phyloP scores from a whole-genome alignment of 2,329 filamentous ascomycete species.

The Fusarium newnesense region DNA sequence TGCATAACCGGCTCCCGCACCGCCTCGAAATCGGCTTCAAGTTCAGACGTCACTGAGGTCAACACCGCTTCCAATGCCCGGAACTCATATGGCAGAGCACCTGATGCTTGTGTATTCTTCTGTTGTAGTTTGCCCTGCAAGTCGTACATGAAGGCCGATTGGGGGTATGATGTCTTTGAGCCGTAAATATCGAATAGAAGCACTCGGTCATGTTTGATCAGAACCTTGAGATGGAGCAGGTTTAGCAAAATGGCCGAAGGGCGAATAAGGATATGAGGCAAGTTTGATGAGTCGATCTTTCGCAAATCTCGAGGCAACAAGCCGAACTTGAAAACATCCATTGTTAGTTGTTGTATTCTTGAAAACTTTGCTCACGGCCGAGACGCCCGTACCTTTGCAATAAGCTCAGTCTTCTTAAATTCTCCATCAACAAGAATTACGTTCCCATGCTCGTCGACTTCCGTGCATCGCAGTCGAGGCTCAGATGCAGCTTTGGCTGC shows the following conservation, averaged over 20 bases:
- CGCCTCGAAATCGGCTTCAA: conserved; percentile 94
- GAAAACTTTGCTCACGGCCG: not conserved
- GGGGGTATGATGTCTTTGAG: conserved; percentile 91
- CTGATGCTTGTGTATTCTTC: conserved; percentile 68
- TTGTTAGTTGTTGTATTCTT: conserved; percentile 4
- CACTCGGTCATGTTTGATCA: conserved; percentile 95
- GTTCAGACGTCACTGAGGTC: conserved; percentile 89
- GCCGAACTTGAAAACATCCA: conserved; percentile 72
- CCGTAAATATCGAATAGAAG: conserved; percentile 97
- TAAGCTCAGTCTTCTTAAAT: conserved; percentile 97
- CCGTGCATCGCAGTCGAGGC: conserved; percentile 88
- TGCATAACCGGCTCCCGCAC: conserved; percentile 92
- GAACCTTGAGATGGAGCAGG: conserved; percentile 91
- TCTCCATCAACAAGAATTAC: conserved; percentile 94
- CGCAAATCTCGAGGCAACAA: conserved; percentile 92
- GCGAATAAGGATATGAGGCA: conserved; percentile 94
- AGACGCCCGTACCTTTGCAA: conserved; percentile 76
- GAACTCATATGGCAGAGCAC: conserved; percentile 90
- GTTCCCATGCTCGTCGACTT: conserved; percentile 91
- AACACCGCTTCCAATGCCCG: conserved; percentile 94
- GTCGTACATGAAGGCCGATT: conserved; percentile 98
- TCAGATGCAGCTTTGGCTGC: conserved; percentile 83
- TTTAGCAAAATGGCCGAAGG: conserved; percentile 95
- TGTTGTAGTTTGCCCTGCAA: conserved; percentile 91
- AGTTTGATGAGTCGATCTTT: conserved; percentile 96